Evolutionary conservation across 208 protist species (phyloP), one percentile per base, ranked within the genome.

Genomic region (Porcisia hertigi): DNA sequence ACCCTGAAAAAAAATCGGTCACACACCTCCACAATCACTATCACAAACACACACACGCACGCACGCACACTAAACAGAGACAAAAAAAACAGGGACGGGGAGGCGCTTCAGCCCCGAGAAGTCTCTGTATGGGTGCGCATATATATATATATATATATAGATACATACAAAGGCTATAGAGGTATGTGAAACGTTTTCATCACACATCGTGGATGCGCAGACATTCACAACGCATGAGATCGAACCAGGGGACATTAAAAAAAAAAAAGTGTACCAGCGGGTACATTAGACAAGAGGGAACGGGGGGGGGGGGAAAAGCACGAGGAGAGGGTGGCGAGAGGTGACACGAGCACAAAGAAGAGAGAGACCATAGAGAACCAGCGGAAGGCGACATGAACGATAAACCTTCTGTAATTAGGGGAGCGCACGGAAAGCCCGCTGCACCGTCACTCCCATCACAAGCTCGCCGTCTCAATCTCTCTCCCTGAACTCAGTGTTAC

Each of bases 191-290:
- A 41, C 25, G 16, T 16, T 23, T 25, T 36, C 2, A 34, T 36
- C 14, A 57, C 25, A 7, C 65, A 70, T 55, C 25, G n/a, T 25
- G n/a, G 65, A 36, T 36, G 47, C 69, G 20, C 69, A n/a, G 54
- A 14, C 20, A 12, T 30, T 30, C 9, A 49, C 20, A 16, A 30
- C 16, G 41, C 34, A 12, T 52, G 9, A n/a, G 45, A 3, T 49
- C 45, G 9, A 49, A 49, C 45, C 3, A 67, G 41, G 3, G 3
- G 4, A 30, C 75, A 72, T 71, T 4, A 75, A 76, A 70, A 81
- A 71, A 75, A 59, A 76, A 34, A 41, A 55, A 71, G 8, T 2
- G 69, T 23, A 69, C 25, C 6, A 20, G 36, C 25, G 45, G 8
- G 60, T 6, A 14, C 12, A 52, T 11, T 39, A 49, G n/a, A 43